Evolutionary conservation across 2,329 filamentous ascomycete genomes (phyloP), one percentile per base, ranked within the genome.

Genomic region (Paecilomyces dactylethromorphus): DNA sequence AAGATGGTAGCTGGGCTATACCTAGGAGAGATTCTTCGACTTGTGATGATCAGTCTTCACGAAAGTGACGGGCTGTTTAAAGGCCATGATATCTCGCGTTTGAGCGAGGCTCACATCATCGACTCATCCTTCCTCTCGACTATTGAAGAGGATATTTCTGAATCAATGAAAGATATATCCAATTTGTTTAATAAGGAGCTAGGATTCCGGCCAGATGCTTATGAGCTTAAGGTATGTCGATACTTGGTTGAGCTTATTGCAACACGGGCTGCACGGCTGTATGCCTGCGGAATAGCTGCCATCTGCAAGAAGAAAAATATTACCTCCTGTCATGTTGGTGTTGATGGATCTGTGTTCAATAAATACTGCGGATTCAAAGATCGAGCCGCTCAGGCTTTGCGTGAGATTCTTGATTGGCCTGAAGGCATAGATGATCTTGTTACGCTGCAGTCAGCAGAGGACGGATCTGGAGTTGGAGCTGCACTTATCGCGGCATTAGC

Each of bases 291-390:
- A 72, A 91, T 97, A 59, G 91, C 93, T n/a, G 94, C 92, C 58
- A 95, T 97, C 69, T 91, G 89, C 83, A 95, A 88, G 80, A 97
- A 97, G 86, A 96, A 96, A 82, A 82, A 84, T 62, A 90, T 91
- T 74, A 77, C 87, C 68, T 82, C 83, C 31, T 95, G 90, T 77
- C 92, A 96, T 74, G 92, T 97, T 31, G 93, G 93, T 65, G 93
- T 94, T 56, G 93, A 97, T 71, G 94, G 94, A 21, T 94, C 90
- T 11, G 92, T 97, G 53, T 97, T 97, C 80, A 96, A 95, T 83
- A 96, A 96, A 74, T 97, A 97, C 77, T 91, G 92, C n/a, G 88
- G 95, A 77, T 97, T 97, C 84, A 95, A 96, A 81, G 84, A 86
- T 58, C 87, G 92, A 57, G 91, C 91, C 56, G 91, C 92, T 12